phyloP scores from a whole-genome alignment of 345 rosid species.

The Dimocarpus longan region DNA sequence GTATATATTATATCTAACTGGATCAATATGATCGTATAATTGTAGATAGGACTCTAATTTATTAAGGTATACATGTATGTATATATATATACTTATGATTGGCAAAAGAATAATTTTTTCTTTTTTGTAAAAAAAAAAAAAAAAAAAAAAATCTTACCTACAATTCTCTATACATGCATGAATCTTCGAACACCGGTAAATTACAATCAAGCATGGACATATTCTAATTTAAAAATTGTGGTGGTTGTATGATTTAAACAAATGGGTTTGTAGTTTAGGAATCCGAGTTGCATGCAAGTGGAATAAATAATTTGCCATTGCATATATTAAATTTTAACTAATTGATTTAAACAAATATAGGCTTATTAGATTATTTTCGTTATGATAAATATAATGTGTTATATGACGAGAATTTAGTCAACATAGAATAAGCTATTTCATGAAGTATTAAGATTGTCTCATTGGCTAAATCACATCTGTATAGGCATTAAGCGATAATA shows the following conservation, averaged over 20 bases:
- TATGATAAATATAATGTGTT: not conserved
- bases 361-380: not conserved
- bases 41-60: no score
- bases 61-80: not conserved
- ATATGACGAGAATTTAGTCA: not conserved
- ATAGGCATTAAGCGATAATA: not conserved
- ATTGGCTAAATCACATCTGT: not conserved
- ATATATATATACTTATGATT: no score
- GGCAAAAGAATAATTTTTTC: no score
- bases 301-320: not conserved
- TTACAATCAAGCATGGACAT: not conserved
- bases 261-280: constrained; percentile 3
- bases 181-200: not conserved
- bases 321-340: not conserved
- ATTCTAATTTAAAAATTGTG: not conserved
- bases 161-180: not conserved
- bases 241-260: not conserved
- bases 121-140: no score
- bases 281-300: not conserved
- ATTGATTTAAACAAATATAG: not conserved
- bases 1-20: no score
- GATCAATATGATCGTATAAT: no score
- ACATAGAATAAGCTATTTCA: not conserved
- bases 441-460: not conserved
- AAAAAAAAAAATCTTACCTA: no score